Percentiles rank a stretch among this genome's conserved stretches.
phyloP scores from a whole-genome alignment of 2,329 filamentous ascomycete species.

The Remersonia thermophila region DNA sequence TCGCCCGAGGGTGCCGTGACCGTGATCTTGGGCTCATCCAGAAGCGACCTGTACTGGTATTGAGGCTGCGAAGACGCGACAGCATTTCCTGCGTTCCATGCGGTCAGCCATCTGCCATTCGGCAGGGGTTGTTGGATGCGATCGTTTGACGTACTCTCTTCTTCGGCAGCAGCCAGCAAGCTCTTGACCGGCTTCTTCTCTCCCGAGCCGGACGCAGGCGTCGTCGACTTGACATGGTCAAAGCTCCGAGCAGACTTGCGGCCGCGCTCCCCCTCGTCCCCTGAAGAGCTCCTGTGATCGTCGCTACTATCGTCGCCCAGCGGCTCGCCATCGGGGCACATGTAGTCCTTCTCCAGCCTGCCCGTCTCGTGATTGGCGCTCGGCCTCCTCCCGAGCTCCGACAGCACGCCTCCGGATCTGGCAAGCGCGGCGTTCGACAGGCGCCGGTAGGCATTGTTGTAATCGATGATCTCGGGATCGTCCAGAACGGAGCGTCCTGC shows the following conservation, averaged over 20 bases:
- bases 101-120: conserved; percentile 15
- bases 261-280: conserved; percentile 54
- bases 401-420: conserved; percentile 49
- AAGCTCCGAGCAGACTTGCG: conserved; percentile 40
- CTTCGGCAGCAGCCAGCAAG: conserved; percentile 60
- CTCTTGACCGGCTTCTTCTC: conserved; percentile 39
- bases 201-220: conserved; percentile 22
- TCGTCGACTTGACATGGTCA: conserved; percentile 27
- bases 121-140: too few species aligned
- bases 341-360: conserved; percentile 56
- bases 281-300: conserved; percentile 45
- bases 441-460: conserved; percentile 56
- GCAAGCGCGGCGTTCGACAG: conserved; percentile 60
- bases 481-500: conserved; percentile 35
- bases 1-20: conserved; percentile 52
- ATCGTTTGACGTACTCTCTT: conserved; percentile 52
- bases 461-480: conserved; percentile 51
- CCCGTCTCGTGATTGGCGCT: conserved; percentile 33
- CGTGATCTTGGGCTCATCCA: conserved; percentile 54
- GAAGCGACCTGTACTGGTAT: conserved; percentile 50
- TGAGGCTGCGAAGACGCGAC: conserved; percentile 37
- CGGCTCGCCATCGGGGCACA: conserved; percentile 53
- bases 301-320: conserved; percentile 55
- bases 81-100: conserved; percentile 32
- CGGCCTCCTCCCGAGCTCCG: conserved; percentile 48